Conservation (phyloP, 148 eudicot genomes). For the Rhododendron henanense region DNA sequence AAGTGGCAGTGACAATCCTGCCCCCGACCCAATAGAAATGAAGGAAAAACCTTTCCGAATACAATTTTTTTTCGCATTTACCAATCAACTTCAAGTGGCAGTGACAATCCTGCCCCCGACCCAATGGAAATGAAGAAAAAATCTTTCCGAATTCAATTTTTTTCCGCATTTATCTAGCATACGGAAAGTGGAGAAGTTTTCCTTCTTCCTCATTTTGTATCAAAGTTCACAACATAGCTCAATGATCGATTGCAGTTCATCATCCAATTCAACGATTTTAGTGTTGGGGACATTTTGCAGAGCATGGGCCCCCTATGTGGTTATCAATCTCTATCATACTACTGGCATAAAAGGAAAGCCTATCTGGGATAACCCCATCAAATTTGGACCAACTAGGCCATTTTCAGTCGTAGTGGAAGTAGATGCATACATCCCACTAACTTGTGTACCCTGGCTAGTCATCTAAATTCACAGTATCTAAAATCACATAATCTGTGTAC, state of each 20-base stretch:
- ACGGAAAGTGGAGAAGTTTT: no score
- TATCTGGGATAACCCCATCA: slow-evolving; percentile 3
- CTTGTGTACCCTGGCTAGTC: slow-evolving; percentile 16
- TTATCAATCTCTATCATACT: slow-evolving; percentile 24
- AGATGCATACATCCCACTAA: slow-evolving; percentile 39
- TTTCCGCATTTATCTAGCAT: no score
- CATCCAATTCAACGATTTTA: no score
- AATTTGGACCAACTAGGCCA: slow-evolving; percentile 2
- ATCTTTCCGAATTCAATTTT: no score
- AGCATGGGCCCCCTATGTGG: slow-evolving; percentile 15
- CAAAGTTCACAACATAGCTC: no score
- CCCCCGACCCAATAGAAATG: not conserved
- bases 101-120: not conserved
- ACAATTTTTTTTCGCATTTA: no score
- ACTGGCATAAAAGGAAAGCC: not conserved
- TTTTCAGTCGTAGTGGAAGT: slow-evolving; percentile 26
- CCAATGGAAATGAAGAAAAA: no score
- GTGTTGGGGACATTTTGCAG: not conserved
- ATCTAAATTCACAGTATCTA: not conserved
- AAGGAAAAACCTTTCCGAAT: no score
- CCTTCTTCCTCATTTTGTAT: no score
- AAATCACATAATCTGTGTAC: no score
- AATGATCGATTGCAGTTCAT: no score
- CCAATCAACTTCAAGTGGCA: not conserved
- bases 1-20: not conserved